Evolutionary conservation across 2,329 filamentous ascomycete species (phyloP), one percentile per base, ranked within the genome.

Genomic region (Paracoccidioides brasiliensis): DNA sequence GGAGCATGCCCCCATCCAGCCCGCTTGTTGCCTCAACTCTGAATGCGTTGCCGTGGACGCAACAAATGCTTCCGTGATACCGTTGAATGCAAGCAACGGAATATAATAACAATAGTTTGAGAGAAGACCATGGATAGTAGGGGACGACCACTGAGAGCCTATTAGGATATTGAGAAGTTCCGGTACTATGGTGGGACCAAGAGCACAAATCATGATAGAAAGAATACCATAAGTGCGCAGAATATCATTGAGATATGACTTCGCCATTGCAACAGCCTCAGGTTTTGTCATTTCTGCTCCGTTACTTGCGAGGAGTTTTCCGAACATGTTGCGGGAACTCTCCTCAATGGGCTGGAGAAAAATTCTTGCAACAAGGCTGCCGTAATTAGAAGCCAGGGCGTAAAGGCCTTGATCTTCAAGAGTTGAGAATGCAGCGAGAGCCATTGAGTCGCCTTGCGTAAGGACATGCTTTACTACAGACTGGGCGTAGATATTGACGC

Each of bases 321-420:
- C 90, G 64, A 97, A 96, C 66, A 95, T 84, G 66, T 85, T 90
- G 42, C 94, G 85, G 60, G 86, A 90, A 68, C 86, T 91, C 71
- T 98, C 94, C 70, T 98, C 93, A 57, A 98, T 82, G 6, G 93
- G 94, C 65, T 97, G 93, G 68, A 98, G 91, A 52, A 98, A 74
- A 60, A 97, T 81, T 3, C 93, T 82, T 0, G 93, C 93, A 33
- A 95, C 74, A 0, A 98, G 80, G 2, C 90, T 88, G 28, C 93
- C 93, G 68, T 93, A 98, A 70, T 97, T 98, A 64, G 90, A 90
- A 53, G 91, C 93, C 4, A 98, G 78, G 0, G 90, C 89, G 66
- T 97, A 98, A 40, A 89, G 83, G 12, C 93, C 93, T 73, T 97
- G 93, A 4, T 90, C 86, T 44, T 82, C 77, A 1, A 93, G 80